Percentiles rank a stretch among this genome's conserved stretches.
These are phyloP conservation scores for Arxiozyma telluris DNA, from an alignment of 1,139 yeast genomes.

Conservation along the genomic window DNA sequence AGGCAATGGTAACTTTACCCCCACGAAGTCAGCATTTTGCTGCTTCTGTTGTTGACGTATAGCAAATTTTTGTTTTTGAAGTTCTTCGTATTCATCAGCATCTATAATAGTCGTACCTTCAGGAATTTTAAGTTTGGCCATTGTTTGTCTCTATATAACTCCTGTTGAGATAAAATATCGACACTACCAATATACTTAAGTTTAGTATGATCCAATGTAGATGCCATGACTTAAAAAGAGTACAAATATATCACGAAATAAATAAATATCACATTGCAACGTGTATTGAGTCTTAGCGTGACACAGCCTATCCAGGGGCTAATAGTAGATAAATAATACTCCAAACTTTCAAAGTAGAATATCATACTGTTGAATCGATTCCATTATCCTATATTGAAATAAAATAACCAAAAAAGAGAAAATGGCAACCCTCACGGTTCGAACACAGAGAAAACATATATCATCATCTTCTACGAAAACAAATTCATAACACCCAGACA, in stretches of 20 bases:
- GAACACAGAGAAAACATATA: background rate
- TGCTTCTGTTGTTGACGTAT: background rate
- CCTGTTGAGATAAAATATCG: background rate
- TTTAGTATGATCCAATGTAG: too few species aligned
- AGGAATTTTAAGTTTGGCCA: background rate
- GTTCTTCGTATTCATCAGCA: background rate
- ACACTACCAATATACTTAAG: background rate
- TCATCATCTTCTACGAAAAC: background rate
- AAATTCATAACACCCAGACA: background rate
- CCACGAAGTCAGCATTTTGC: background rate
- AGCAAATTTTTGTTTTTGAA: background rate
- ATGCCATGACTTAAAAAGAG: too few species aligned
- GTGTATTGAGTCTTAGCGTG: too few species aligned
- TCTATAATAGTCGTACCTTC: slow-evolving; percentile 1
- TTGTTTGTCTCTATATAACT: background rate
- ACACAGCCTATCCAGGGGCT: too few species aligned
- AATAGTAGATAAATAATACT: too few species aligned
- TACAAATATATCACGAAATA: too few species aligned
- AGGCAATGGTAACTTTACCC: background rate
- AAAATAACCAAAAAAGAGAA: too few species aligned
- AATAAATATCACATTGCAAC: too few species aligned
- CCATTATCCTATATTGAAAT: background rate
- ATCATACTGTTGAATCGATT: background rate
- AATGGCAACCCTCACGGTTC: background rate
- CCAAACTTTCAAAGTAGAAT: too few species aligned